phyloP scores from a whole-genome alignment of 345 rosid genomes.

The Dovyalis caffra region DNA sequence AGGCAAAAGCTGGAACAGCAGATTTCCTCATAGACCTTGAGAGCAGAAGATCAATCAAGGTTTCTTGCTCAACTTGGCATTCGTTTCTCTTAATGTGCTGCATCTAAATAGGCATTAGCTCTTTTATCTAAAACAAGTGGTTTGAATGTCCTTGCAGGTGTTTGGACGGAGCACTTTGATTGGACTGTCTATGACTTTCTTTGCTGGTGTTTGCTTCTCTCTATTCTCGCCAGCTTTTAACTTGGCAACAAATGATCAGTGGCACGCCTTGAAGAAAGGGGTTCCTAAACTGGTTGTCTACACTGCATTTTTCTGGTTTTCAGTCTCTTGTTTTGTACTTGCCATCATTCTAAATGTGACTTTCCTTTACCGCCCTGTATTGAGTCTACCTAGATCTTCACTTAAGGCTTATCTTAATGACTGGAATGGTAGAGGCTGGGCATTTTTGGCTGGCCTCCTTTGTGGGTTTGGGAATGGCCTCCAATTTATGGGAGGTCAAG shows the following conservation, averaged over 20 bases:
- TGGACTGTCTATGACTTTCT: constrained; percentile 65
- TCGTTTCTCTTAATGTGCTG: not conserved
- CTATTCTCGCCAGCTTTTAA: constrained; percentile 89
- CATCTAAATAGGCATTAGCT: not conserved
- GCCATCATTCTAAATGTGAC: constrained; percentile 59
- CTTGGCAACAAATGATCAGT: constrained; percentile 88
- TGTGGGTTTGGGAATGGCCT: constrained; percentile 91
- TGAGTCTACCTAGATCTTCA: constrained; percentile 61
- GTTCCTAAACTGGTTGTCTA: constrained; percentile 71
- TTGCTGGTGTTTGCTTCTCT: constrained; percentile 78
- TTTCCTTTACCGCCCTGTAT: constrained; percentile 69
- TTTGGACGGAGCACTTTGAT: constrained; percentile 66
- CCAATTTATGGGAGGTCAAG: constrained; percentile 93
- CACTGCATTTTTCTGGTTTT: constrained; percentile 84
- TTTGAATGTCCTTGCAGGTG: constrained; percentile 43
- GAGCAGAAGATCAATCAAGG: constrained; percentile 77
- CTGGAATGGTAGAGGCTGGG: constrained; percentile 90
- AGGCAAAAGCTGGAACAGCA: constrained; percentile 60
- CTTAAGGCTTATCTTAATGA: constrained; percentile 68
- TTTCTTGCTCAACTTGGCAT: constrained; percentile 20
- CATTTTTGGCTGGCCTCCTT: constrained; percentile 74
- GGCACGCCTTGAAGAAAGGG: constrained; percentile 66
- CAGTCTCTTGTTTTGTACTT: constrained; percentile 56
- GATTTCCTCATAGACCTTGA: constrained; percentile 64
- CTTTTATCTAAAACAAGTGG: not conserved